phyloP scores from a whole-genome alignment of 2,329 filamentous ascomycete genomes.

The Phoma sp. region DNA sequence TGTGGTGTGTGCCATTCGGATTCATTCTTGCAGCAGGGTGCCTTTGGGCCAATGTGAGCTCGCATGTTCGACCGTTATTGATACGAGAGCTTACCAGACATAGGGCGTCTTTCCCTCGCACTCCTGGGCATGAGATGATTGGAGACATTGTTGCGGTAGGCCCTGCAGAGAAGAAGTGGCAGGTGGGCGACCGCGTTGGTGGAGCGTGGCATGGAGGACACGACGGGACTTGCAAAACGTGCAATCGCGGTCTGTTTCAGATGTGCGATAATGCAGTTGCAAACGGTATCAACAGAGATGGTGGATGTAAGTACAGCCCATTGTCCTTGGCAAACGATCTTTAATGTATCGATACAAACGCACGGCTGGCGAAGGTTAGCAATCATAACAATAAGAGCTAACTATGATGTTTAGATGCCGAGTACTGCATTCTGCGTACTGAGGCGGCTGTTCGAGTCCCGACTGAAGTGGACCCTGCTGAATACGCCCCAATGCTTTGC shows the following conservation, averaged over 20 bases:
- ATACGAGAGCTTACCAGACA: no score
- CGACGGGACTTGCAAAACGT: constrained; percentile 67
- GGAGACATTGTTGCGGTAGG: constrained; percentile 71
- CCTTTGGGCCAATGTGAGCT: constrained; percentile 26
- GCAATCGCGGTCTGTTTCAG: constrained; percentile 70
- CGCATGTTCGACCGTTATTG: no score
- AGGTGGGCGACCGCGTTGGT: constrained; percentile 71
- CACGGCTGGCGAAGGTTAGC: no score
- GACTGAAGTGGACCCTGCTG: constrained; percentile 54
- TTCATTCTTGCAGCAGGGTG: constrained; percentile 36
- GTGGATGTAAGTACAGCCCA: constrained; percentile 69
- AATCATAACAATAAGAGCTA: not conserved
- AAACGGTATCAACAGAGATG: constrained; percentile 72
- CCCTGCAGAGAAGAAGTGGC: constrained; percentile 63
- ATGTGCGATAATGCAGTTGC: constrained; percentile 69
- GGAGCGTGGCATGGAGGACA: constrained; percentile 74
- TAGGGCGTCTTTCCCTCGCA: constrained; percentile 59
- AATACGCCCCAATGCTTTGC: constrained; percentile 56
- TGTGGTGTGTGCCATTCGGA: constrained; percentile 78
- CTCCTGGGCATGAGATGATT: constrained; percentile 76
- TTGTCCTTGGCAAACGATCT: no score
- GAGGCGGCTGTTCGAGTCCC: constrained; percentile 67
- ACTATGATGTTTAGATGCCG: constrained; percentile 52
- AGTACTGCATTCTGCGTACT: constrained; percentile 67
- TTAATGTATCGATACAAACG: no score